Base-by-base conservation (phyloP, 345 rosid genomes). In the Sisymbrium altissimum region DNA sequence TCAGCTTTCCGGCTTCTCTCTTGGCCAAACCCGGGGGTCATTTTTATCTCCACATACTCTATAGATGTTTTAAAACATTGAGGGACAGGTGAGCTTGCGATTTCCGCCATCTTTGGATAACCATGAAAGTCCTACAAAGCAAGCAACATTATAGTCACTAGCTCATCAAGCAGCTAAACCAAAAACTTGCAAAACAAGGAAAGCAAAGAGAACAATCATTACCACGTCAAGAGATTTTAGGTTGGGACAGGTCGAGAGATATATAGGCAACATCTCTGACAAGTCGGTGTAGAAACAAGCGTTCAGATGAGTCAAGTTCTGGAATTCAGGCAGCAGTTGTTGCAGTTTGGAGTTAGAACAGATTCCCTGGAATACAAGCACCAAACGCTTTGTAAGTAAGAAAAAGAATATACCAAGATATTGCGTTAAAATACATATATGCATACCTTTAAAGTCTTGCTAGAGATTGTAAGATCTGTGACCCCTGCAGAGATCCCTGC, bases 241-340 rank as follows among this genome's bases (percentile, higher is more conserved):
- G 40, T 53, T 39, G 29, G 38, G 62, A 25, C 27, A 39, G 2
- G 39, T 53, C 12, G 17, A 52, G 62, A 67, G 62, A 67, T 39
- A 52, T 10, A 38, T 10, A 67, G 49, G 61, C 61, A 67, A 66
- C 15, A 23, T 50, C 25, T 66, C 59, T 38, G 36, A 50, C 40
- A 50, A 45, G 17, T 12, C 9, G 13, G 23, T 14, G 14, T 0
- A 3, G 15, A 59, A 10, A 40, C 18, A 23, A 40, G 50, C 50
- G 14, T 45, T 30, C 18, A 64, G 39, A 64, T 45, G 68, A 18
- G 38, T 45, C 55, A 46, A 64, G 56, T 45, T 64, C 18, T 64
- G 13, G 56, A 64, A 45, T 30, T 11, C 15, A 45, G 40, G 56
- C 56, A 30, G 43, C 29, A 23, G 25, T 27, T 60, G 30, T 43